phyloP scores from a whole-genome alignment of 345 rosid genomes.

The Angophora floribunda region DNA sequence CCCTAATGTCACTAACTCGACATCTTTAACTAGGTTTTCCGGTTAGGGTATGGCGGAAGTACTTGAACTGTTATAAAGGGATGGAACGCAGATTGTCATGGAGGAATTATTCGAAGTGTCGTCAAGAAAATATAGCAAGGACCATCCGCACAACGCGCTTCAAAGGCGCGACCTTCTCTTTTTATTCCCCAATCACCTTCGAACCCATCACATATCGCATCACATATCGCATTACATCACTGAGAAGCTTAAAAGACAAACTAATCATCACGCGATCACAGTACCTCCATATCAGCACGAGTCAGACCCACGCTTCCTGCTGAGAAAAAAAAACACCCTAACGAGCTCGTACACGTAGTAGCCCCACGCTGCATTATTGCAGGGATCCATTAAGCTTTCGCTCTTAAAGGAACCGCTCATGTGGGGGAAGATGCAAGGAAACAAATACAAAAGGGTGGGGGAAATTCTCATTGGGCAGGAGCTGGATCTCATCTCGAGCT shows the following conservation, averaged over 20 bases:
- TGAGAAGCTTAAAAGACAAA: neutral
- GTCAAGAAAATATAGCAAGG: neutral
- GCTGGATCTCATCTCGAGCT: neutral
- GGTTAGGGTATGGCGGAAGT: neutral
- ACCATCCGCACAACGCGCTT: neutral
- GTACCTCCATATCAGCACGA: neutral
- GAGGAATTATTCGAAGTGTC: neutral
- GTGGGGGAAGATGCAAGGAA: neutral
- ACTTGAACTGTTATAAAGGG: neutral
- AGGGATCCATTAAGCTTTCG: neutral
- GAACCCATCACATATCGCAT: neutral
- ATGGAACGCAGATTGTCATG: neutral
- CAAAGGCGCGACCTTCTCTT: neutral
- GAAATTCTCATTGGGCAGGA: neutral
- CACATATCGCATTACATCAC: neutral
- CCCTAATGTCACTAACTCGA: neutral
- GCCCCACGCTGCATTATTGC: neutral
- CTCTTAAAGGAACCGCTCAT: neutral
- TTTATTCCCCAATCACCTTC: neutral
- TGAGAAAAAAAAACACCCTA: neutral
- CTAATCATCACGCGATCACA: neutral
- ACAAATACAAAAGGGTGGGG: neutral
- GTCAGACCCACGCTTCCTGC: neutral
- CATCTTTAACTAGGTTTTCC: neutral
- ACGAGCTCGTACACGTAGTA: neutral